phyloP scores from a whole-genome alignment of 768 basidiomycete species.

The Russula olivacea region DNA sequence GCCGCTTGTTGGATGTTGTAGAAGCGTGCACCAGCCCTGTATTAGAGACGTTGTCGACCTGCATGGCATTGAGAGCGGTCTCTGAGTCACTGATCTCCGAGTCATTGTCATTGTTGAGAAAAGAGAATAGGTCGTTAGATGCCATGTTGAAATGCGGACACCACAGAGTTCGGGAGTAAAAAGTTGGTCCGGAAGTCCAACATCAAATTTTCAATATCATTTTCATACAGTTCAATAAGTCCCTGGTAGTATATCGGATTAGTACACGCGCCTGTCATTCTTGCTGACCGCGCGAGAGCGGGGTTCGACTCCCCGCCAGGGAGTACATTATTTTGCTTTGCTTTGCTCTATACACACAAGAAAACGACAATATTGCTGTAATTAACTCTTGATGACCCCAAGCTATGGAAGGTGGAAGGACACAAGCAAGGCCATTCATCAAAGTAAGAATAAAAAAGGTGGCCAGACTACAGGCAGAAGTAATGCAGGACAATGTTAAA shows the following conservation, averaged over 20 bases:
- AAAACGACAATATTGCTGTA: background rate
- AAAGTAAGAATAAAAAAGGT: no score
- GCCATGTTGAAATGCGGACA: conserved; percentile 26
- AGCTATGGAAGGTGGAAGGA: no score
- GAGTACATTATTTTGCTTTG: conserved; percentile 8
- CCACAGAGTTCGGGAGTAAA: no score
- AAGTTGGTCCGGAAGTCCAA: background rate
- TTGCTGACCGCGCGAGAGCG: conserved; percentile 30
- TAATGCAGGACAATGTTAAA: background rate
- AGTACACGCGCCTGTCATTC: conserved; percentile 26
- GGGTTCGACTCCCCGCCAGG: conserved; percentile 35
- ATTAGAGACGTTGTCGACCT: conserved; percentile 7
- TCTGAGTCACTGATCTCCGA: conserved; percentile 36
- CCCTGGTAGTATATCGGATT: conserved; percentile 27
- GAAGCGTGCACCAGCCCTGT: conserved; percentile 27
- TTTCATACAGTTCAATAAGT: background rate
- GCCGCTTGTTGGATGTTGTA: conserved; percentile 39
- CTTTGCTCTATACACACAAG: background rate
- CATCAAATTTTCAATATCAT: background rate
- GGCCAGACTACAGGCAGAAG: background rate
- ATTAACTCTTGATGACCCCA: no score
- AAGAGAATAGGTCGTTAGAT: conserved; percentile 56
- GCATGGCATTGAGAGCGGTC: conserved; percentile 23
- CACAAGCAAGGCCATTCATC: background rate
- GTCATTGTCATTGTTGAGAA: conserved; percentile 41